Evolutionary conservation across 2,329 filamentous ascomycete genomes (phyloP).

Genomic region (Cladophialophora yegresii): DNA sequence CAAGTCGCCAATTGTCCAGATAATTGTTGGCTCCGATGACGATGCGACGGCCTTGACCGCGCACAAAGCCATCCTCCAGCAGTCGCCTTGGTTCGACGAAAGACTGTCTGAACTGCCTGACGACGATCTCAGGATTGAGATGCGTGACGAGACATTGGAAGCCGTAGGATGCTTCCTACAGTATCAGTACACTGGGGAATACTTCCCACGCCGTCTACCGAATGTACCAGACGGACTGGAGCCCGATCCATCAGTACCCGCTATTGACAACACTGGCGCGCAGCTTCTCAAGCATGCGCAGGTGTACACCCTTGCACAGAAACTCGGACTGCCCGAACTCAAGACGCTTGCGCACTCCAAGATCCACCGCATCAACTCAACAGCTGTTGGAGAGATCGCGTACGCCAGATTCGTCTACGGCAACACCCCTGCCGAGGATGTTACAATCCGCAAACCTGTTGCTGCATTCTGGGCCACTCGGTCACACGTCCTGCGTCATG

Average conservation of each 20-base stretch:
- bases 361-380: slow-evolving; percentile 88
- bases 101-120: slow-evolving; percentile 16
- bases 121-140: slow-evolving; percentile 54
- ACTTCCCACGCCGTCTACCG: slow-evolving; percentile 68
- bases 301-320: slow-evolving; percentile 84
- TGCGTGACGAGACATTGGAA: slow-evolving; percentile 68
- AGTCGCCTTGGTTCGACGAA: slow-evolving; percentile 69
- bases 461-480: slow-evolving; percentile 88
- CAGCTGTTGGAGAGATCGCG: slow-evolving; percentile 83
- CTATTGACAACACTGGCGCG: slow-evolving; percentile 73
- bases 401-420: slow-evolving; percentile 91
- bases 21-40: slow-evolving; percentile 65
- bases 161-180: slow-evolving; percentile 78
- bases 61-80: slow-evolving; percentile 73
- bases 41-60: slow-evolving; percentile 67
- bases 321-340: slow-evolving; percentile 67
- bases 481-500: slow-evolving; percentile 76
- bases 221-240: slow-evolving; percentile 69
- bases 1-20: slow-evolving; percentile 67
- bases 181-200: slow-evolving; percentile 81
- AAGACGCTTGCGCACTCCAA: slow-evolving; percentile 80
- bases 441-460: slow-evolving; percentile 74
- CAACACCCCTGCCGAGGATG: slow-evolving; percentile 69
- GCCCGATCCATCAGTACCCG: slow-evolving; percentile 63
- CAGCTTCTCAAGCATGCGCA: slow-evolving; percentile 86